phyloP scores from a whole-genome alignment of 768 basidiomycete genomes.

The Termitomyces sp. region DNA sequence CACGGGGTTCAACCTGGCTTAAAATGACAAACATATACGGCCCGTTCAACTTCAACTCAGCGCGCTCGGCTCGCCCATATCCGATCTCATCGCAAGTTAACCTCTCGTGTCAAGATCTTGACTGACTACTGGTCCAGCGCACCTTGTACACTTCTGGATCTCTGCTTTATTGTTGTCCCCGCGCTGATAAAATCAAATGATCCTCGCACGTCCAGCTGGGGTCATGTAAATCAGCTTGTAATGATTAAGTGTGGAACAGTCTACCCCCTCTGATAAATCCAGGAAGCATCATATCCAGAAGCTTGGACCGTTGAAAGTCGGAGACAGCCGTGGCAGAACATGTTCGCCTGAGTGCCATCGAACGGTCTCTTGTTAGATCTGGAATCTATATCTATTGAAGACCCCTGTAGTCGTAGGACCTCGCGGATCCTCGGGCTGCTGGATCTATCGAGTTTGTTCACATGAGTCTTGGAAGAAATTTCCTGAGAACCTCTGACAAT shows the following conservation, averaged over 20 bases:
- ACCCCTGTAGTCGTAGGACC: background rate
- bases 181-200: background rate
- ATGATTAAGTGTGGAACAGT: background rate
- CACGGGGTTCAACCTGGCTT: background rate
- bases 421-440: background rate
- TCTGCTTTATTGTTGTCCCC: background rate
- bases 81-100: constrained; percentile 12
- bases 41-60: background rate
- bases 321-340: constrained; percentile 9
- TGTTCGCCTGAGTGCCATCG: constrained; percentile 5
- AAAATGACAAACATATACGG: background rate
- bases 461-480: too few relatives aligned
- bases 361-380: background rate
- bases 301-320: background rate
- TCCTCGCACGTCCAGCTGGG: background rate
- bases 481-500: background rate
- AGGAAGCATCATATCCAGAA: background rate
- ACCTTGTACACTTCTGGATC: background rate
- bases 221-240: background rate
- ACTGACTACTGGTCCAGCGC: background rate
- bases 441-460: background rate
- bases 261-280: background rate
- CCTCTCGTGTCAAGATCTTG: background rate
- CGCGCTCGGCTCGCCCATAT: background rate
- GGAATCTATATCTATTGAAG: background rate